Percentiles rank a stretch among this genome's conserved stretches.
These are phyloP conservation scores for Hansenula sp. DNA, from an alignment of 1,139 yeast species.

Conservation along the genomic window DNA sequence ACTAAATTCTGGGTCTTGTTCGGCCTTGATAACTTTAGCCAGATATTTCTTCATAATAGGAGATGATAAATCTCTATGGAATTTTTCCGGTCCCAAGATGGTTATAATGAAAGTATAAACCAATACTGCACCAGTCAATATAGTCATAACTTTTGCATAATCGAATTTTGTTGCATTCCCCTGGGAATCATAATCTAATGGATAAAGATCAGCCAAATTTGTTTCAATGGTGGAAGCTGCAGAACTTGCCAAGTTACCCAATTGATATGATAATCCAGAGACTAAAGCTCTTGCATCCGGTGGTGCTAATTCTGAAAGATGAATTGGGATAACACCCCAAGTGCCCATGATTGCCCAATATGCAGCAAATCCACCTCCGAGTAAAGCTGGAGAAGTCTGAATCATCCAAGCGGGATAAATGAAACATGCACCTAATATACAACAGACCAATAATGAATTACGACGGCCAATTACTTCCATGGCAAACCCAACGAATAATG, in stretches of 20 bases:
- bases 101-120: conserved; percentile 41
- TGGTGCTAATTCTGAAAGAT: conserved; percentile 52
- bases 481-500: conserved; percentile 39
- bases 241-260: conserved; percentile 56
- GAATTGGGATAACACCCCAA: conserved; percentile 56
- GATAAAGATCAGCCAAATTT: conserved; percentile 47
- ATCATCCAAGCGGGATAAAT: conserved; percentile 50
- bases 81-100: conserved; percentile 51
- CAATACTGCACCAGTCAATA: conserved; percentile 55
- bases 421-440: conserved; percentile 45
- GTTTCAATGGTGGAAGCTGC: conserved; percentile 64
- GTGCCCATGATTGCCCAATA: conserved; percentile 54
- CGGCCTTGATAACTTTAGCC: conserved; percentile 17
- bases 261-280: conserved; percentile 52
- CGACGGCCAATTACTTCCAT: conserved; percentile 46
- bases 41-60: conserved; percentile 25
- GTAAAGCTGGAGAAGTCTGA: conserved; percentile 32
- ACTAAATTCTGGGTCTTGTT: conserved; percentile 6
- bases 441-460: conserved; percentile 37
- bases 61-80: conserved; percentile 28
- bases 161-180: conserved; percentile 26
- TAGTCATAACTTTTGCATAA: conserved; percentile 52
- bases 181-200: conserved; percentile 24
- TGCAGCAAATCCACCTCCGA: conserved; percentile 46
- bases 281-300: conserved; percentile 51